phyloP scores from a whole-genome alignment of 805 yeast genomes.

The Candida quercuum region DNA sequence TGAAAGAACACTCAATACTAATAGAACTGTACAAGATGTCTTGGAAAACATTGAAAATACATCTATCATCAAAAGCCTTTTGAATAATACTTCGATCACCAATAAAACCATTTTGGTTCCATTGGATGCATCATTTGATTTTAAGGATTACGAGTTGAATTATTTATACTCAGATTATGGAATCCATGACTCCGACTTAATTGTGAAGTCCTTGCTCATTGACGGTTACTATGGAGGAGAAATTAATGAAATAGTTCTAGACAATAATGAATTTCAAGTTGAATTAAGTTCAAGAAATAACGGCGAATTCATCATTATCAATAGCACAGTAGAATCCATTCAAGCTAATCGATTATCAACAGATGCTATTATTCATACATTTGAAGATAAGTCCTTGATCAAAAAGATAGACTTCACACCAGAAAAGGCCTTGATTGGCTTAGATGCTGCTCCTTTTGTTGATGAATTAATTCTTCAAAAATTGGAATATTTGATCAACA shows the following conservation, averaged over 20 bases:
- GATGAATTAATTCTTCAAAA: conserved; percentile 63
- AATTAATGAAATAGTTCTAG: conserved; percentile 8
- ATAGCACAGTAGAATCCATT: conserved; percentile 29
- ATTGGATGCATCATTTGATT: conserved; percentile 31
- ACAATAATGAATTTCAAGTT: conserved; percentile 23
- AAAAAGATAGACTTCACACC: conserved; percentile 38
- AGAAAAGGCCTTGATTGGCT: conserved; percentile 52
- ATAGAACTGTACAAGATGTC: conserved; percentile 31
- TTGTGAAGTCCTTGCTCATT: conserved; percentile 31
- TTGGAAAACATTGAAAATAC: conserved; percentile 14
- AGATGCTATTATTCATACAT: conserved; percentile 47
- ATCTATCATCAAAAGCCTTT: neutral
- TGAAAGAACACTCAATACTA: conserved; percentile 34
- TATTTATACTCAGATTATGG: conserved; percentile 36
- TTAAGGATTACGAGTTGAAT: conserved; percentile 37
- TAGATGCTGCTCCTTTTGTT: conserved; percentile 58
- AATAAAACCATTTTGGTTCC: conserved; percentile 45
- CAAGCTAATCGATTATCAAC: conserved; percentile 37
- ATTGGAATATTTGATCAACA: conserved; percentile 51
- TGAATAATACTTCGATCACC: conserved; percentile 9
- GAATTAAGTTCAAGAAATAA: conserved; percentile 18
- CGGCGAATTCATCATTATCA: conserved; percentile 32
- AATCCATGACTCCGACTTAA: conserved; percentile 18
- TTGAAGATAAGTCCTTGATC: conserved; percentile 27
- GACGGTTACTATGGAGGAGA: conserved; percentile 43